Evolutionary conservation across 2,329 filamentous ascomycete species (phyloP).

Genomic region (Hypoxylon sp.): DNA sequence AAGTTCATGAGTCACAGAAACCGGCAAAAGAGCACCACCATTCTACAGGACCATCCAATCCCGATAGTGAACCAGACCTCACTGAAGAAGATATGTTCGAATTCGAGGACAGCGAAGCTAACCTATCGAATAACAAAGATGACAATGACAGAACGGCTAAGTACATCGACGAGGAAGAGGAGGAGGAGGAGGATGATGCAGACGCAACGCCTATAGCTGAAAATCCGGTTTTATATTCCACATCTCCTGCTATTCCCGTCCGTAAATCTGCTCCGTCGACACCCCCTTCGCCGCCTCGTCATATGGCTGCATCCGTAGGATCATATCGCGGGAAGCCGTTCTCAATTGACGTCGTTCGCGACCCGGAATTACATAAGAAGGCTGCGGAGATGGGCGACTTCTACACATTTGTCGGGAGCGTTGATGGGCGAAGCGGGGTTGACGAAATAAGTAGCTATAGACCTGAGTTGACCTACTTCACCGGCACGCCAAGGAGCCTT

Average conservation of each 20-base stretch:
- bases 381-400: slow-evolving; percentile 65
- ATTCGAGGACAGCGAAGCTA: slow-evolving; percentile 59
- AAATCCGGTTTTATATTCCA: slow-evolving; percentile 56
- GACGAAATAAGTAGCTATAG: slow-evolving; percentile 64
- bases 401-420: slow-evolving; percentile 67
- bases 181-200: slow-evolving; percentile 49
- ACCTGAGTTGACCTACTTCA: slow-evolving; percentile 57
- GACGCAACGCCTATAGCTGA: slow-evolving; percentile 37
- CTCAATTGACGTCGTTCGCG: slow-evolving; percentile 66
- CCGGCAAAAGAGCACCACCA: slow-evolving; percentile 19
- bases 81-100: slow-evolving; percentile 62
- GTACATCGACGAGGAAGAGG: slow-evolving; percentile 57
- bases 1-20: slow-evolving; percentile 13
- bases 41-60: slow-evolving; percentile 32
- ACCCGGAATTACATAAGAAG: slow-evolving; percentile 64
- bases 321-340: slow-evolving; percentile 70
- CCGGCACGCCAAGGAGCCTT: slow-evolving; percentile 63
- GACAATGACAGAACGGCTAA: slow-evolving; percentile 48
- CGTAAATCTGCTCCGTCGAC: slow-evolving; percentile 51
- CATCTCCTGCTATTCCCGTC: slow-evolving; percentile 63
- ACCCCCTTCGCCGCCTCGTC: slow-evolving; percentile 56
- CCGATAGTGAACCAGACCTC: slow-evolving; percentile 14
- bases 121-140: slow-evolving; percentile 35
- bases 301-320: slow-evolving; percentile 61
- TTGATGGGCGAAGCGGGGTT: slow-evolving; percentile 66